Percentiles rank a stretch among this genome's conserved stretches.
Conservation (phyloP, 192 early-diverging fungal species). For the Coemansia sp. region DNA sequence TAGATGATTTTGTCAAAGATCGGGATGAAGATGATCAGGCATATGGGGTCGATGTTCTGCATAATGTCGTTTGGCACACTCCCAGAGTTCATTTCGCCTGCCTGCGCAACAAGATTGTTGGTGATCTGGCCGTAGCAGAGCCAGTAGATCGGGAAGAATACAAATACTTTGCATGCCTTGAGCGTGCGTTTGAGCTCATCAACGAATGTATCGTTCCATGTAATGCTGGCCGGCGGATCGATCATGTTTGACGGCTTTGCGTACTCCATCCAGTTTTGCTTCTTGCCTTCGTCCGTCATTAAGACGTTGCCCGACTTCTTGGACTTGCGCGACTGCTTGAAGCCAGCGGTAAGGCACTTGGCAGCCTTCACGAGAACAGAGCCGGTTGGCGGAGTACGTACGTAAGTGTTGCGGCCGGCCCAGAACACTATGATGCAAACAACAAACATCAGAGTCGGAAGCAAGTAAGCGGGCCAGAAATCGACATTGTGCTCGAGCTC, state of each 20-base stretch:
- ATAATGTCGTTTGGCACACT: slow-evolving; percentile 70
- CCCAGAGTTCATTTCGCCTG: slow-evolving; percentile 59
- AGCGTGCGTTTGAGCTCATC: slow-evolving; percentile 29
- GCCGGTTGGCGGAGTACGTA: slow-evolving; percentile 51
- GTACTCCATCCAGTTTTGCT: slow-evolving; percentile 26
- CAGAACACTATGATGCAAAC: slow-evolving; percentile 55
- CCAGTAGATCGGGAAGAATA: slow-evolving; percentile 46
- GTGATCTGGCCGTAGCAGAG: slow-evolving; percentile 62
- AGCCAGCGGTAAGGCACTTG: slow-evolving; percentile 5
- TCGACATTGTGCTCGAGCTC: slow-evolving; percentile 53
- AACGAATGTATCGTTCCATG: slow-evolving; percentile 33
- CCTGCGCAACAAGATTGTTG: slow-evolving; percentile 66
- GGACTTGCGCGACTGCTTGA: slow-evolving; percentile 34
- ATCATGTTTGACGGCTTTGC: slow-evolving; percentile 31
- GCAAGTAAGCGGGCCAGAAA: slow-evolving; percentile 58
- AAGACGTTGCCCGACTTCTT: slow-evolving; percentile 7
- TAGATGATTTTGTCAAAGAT: slow-evolving; percentile 67
- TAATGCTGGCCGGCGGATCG: neutral
- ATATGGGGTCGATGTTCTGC: slow-evolving; percentile 68
- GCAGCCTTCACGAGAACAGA: slow-evolving; percentile 40
- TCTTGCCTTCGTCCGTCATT: slow-evolving; percentile 2
- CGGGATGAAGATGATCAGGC: slow-evolving; percentile 71
- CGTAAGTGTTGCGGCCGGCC: slow-evolving; percentile 49
- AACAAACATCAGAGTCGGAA: slow-evolving; percentile 55
- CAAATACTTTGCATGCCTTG: slow-evolving; percentile 43